A percentile compares a stretch with the other conserved stretches of the same genome.
Conservation (phyloP, 768 basidiomycete species). For the Tylopilus rubrobrunneus region DNA sequence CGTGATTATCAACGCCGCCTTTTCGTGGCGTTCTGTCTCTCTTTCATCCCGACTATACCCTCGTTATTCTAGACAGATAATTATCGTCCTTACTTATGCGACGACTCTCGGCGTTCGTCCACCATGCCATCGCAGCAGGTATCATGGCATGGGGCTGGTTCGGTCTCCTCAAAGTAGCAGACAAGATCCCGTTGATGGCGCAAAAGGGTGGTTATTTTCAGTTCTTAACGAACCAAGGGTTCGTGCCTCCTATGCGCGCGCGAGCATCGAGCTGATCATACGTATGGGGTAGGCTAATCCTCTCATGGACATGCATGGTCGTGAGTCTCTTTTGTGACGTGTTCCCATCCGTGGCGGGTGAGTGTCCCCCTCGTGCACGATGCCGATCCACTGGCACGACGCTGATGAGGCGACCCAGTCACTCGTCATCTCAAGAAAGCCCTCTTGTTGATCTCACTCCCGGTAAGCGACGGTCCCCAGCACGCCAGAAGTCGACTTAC, state of each 20-base stretch:
- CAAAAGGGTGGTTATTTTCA: constrained; percentile 66
- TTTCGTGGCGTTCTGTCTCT: no score
- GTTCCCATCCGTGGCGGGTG: constrained; percentile 36
- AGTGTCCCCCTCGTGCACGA: constrained; percentile 10
- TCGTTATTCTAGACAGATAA: neutral
- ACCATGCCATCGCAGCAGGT: constrained; percentile 31
- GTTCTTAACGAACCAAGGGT: constrained; percentile 79
- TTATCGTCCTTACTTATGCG: constrained; percentile 9
- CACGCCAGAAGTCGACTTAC: neutral
- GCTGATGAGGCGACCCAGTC: constrained; percentile 1
- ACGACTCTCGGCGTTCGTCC: constrained; percentile 16
- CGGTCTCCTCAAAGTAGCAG: constrained; percentile 9
- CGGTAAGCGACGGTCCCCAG: constrained; percentile 36
- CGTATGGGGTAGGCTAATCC: constrained; percentile 22
- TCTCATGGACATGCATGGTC: constrained; percentile 40
- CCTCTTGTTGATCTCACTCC: constrained; percentile 64
- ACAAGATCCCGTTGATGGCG: constrained; percentile 30
- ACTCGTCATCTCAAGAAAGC: constrained; percentile 48
- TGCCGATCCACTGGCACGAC: neutral
- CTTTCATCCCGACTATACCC: no score
- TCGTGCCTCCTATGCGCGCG: neutral
- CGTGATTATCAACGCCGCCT: no score
- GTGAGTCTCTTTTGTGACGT: constrained; percentile 38
- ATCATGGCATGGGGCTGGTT: constrained; percentile 39
- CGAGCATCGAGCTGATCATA: neutral